Percentiles rank a stretch among this genome's conserved stretches.
These are phyloP conservation scores for Coemansia furcata DNA, from an alignment of 192 early-diverging fungal genomes.

Conservation along the genomic window DNA sequence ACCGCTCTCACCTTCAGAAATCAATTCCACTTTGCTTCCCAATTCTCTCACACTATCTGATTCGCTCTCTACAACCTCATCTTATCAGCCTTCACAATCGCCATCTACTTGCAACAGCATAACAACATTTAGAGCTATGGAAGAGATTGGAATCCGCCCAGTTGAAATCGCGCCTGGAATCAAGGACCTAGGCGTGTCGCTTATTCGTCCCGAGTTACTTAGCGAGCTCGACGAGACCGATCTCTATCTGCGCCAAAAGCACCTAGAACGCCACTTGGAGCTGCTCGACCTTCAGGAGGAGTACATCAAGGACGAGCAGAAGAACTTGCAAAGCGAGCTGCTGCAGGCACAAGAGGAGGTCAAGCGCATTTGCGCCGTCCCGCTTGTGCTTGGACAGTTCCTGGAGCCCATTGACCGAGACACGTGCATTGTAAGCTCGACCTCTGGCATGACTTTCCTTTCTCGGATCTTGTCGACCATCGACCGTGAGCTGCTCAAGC, in stretches of 20 bases:
- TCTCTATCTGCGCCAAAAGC: constrained; percentile 91
- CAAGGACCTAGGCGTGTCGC: constrained; percentile 50
- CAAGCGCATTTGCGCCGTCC: constrained; percentile 96
- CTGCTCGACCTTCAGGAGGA: constrained; percentile 96
- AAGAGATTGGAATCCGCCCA: constrained; percentile 49
- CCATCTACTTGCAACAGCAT: constrained; percentile 4
- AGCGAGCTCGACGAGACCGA: constrained; percentile 66
- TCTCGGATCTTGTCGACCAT: constrained; percentile 95
- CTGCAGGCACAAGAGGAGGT: constrained; percentile 96
- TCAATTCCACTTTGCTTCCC: not conserved
- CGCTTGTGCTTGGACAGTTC: constrained; percentile 98
- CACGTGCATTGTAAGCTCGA: constrained; percentile 93
- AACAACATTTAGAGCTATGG: constrained; percentile 19
- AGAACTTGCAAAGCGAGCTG: constrained; percentile 93
- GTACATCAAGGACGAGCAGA: constrained; percentile 99
- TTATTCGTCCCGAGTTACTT: constrained; percentile 45
- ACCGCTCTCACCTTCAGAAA: not conserved
- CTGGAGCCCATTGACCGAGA: constrained; percentile 96
- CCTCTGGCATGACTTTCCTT: constrained; percentile 87
- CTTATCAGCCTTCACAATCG: not conserved
- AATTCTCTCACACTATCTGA: not conserved
- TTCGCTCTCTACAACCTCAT: not conserved
- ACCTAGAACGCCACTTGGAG: constrained; percentile 91
- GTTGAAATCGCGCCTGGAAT: constrained; percentile 46
- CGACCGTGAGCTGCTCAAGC: constrained; percentile 96